These are phyloP conservation scores for Citrullus colocynthis DNA, from an alignment of 306 rosid genomes.

Conservation along the genomic window DNA sequence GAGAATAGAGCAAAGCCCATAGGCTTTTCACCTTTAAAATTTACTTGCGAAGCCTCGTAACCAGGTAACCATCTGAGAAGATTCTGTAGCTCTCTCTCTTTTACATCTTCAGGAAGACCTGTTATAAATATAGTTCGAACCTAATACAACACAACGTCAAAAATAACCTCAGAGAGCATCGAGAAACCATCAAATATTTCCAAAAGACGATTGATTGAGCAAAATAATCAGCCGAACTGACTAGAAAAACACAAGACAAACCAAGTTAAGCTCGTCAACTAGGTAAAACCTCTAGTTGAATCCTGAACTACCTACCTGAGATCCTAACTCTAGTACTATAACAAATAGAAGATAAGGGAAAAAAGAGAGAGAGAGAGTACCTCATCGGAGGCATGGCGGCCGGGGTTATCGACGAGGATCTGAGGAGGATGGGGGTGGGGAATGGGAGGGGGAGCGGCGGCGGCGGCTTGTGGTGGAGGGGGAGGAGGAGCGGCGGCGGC, in stretches of 20 bases:
- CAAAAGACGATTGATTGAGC: neutral
- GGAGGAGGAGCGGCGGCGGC: constrained; percentile 51
- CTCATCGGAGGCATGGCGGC: constrained; percentile 53
- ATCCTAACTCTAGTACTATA: neutral
- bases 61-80: constrained; percentile 90
- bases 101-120: constrained; percentile 92
- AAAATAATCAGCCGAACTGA: neutral
- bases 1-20: constrained; percentile 93
- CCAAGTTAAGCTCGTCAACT: neutral
- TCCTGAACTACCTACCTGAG: neutral
- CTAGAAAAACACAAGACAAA: neutral
- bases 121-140: constrained; percentile 85
- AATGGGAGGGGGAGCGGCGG: constrained; percentile 19
- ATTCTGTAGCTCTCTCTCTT: constrained; percentile 82
- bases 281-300: neutral
- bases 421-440: constrained; percentile 27
- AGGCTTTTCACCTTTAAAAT: constrained; percentile 90
- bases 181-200: neutral
- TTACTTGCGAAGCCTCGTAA: constrained; percentile 88
- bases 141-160: constrained; percentile 14
- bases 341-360: neutral
- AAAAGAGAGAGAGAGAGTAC: constrained; percentile 11
- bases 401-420: constrained; percentile 33
- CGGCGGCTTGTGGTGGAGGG: constrained; percentile 26
- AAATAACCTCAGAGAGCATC: neutral